Evolutionary conservation across 495 filamentous ascomycete species (phyloP), one percentile per base, ranked within the genome.

Genomic region (Penicillium atrosanguineum): DNA sequence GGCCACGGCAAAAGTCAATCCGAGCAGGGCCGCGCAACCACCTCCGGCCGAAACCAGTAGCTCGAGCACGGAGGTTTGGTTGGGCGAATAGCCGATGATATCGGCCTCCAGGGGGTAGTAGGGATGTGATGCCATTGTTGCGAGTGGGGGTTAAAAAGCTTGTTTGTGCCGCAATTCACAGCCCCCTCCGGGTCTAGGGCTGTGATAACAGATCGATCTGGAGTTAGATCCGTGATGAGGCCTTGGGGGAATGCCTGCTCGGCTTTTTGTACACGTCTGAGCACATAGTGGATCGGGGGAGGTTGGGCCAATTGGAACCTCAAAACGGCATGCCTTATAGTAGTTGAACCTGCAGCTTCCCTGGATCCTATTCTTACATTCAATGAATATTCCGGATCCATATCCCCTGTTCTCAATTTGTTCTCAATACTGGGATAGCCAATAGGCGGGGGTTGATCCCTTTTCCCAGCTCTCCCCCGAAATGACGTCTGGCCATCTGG

Each of bases 41-140:
- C 66, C 65, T 20, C 75, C 70, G 53, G 87, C 86, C 34, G 73
- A 67, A 29, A 64, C 59, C 12, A 87, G 73, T n/a, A 88, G 67
- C 26, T 69, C 66, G 4, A 79, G 61, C 5, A 85, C 72, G 38
- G 77, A 67, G 62, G 73, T 73, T 59, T 79, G 71, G 69, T 88
- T 89, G 52, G 81, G 74, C 41, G 75, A 62, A 67, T 89, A 94
- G 26, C 69, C 76, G 12, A 77, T 69, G 43, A 94, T 83, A 18
- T 73, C 50, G 14, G 80, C 81, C 44, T 82, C 81, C 4, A 80
- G 60, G 12, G 89, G 89, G 57, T 87, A 88, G 66, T 91, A 93
- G 9, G 89, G 87, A 56, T 93, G 87, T 18, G 64, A 57, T 34
- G 31, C 31, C 31, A 34, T 34, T 34, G 31, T 8, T 34, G 31